Percentiles rank a stretch among this genome's conserved stretches.
Evolutionary conservation across 805 yeast genomes (phyloP).

Genomic region (Starmera dryadoides): DNA sequence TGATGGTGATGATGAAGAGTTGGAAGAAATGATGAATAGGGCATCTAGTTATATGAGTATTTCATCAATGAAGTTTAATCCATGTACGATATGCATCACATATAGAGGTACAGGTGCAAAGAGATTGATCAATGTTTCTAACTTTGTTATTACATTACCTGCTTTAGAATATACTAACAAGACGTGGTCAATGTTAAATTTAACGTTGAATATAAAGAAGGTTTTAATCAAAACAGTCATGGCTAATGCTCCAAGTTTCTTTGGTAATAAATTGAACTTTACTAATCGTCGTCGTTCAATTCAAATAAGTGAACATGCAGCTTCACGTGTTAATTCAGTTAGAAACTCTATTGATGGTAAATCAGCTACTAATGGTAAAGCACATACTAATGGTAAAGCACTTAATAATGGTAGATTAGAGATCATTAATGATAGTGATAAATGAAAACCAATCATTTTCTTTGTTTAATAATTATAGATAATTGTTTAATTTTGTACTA

Average conservation of each 20-base stretch:
- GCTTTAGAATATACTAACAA: conserved; percentile 47
- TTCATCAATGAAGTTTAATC: conserved; percentile 43
- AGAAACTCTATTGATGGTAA: too few species aligned
- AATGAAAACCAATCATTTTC: too few species aligned
- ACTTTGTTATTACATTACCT: conserved; percentile 64
- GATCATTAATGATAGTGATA: too few species aligned
- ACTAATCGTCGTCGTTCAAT: conserved; percentile 13
- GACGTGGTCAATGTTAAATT: conserved; percentile 68
- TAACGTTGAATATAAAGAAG: conserved; percentile 54
- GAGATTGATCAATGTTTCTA: conserved; percentile 69
- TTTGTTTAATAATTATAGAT: too few species aligned
- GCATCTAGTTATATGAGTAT: conserved; percentile 71
- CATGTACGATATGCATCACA: conserved; percentile 57
- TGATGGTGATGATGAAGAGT: conserved; percentile 22
- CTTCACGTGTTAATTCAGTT: conserved; percentile 15
- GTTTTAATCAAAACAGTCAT: conserved; percentile 51
- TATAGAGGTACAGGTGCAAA: conserved; percentile 69
- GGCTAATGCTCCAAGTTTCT: conserved; percentile 65
- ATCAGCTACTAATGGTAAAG: too few species aligned
- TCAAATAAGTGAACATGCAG: conserved; percentile 15
- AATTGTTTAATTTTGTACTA: too few species aligned
- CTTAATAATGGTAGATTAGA: too few species aligned
- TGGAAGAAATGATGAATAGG: conserved; percentile 63
- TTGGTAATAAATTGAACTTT: conserved; percentile 65
- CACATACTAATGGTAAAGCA: too few species aligned